Base-by-base conservation (phyloP, 805 yeast genomes). In the Yamadazyma nakazawae region DNA sequence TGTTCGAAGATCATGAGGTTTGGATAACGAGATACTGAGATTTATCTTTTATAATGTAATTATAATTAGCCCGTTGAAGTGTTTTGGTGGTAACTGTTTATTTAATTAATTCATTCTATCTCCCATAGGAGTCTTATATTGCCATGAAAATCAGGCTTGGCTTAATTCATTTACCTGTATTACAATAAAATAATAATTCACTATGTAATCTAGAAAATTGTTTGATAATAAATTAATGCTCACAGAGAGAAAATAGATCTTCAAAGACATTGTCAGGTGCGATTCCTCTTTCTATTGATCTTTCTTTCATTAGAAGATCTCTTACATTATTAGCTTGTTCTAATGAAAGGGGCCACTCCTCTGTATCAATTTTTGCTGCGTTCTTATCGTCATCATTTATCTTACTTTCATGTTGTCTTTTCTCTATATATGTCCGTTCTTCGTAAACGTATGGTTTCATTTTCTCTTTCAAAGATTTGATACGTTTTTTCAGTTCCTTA, bases 271-370 rank as follows among this genome's bases (percentile, higher is more conserved):
- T 7, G 7, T 21, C 24, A 21, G 4, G 7, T 21, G 24, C 6
- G 24, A 5, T 21, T 21, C 7, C 24, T 21, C 6, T 21, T 5
- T 21, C 7, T 5, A n/a, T 37, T 3, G 37, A 37, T 16, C 74
- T 60, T 46, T 68, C 73, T 13, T 54, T 46, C 68, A 68, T 70
- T 34, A 70, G 54, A n/a, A 51, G 51, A 37, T 52, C 55, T 31
- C 75, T 54, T 1, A 53, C 45, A 7, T 54, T 41, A 45, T 63
- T 64, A 2, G 72, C 67, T 18, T 57, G 54, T 5, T 54, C 57
- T 40, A 57, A 43, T 4, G 56, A 28, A 24, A 53, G 46, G 10
- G 65, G 66, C 58, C 44, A 41, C 17, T 32, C 24, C 4, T 21
- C 7, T 21, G 14, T 19, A 19, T 55, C 51, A 9, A n/a, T n/a